Base-by-base conservation (phyloP, 1,284 basidiomycete species). In the Austroboletus olivaceoglutinosus region DNA sequence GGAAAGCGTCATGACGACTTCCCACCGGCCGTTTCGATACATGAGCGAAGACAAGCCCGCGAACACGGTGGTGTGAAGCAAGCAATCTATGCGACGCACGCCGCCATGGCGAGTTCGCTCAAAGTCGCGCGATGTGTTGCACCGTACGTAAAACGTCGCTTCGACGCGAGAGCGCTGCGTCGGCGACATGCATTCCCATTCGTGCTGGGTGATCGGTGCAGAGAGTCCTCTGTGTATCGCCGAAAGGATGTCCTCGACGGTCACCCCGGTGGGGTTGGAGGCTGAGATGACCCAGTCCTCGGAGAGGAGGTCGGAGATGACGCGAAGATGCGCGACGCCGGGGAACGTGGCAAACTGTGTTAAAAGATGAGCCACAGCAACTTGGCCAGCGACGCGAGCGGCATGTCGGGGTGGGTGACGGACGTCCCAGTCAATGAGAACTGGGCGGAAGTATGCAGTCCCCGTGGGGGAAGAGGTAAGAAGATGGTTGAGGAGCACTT, bases 291-390 rank as follows among this genome's bases (percentile, higher is more conserved):
- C 61, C 76, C 78, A 81, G 8, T 65, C 49, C 40, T 63, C 66
- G 4, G 70, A 71, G 18, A 78, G 70, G 47, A 82, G 58, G 19
- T 73, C 78, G 53, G 77, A 81, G 13, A 67, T 62, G 50, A 83
- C 57, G 42, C 59, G 63, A 29, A 83, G 65, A 12, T 56, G 55
- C 21, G 55, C 45, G 25, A 76, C 58, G 0, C 72, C 63, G 1
- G 79, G 81, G 10, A 50, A 51, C 2, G 76, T 79, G 4, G 76
- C 81, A 45, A 53, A 64, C 46, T 73, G 69, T 0, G 61, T 49
- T 41, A 79, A 65, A 15, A 76, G 64, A 31, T 64, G 58, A 15
- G 63, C 41, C 7, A 56, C 54, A 10, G 50, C 33, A n/a, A 33
- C 12, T 10, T 46, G 48, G 10, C 47, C 54, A 6, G 52, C 45